Evolutionary conservation across 2,329 filamentous ascomycete genomes (phyloP).

Genomic region (Hypoxylon sp.): DNA sequence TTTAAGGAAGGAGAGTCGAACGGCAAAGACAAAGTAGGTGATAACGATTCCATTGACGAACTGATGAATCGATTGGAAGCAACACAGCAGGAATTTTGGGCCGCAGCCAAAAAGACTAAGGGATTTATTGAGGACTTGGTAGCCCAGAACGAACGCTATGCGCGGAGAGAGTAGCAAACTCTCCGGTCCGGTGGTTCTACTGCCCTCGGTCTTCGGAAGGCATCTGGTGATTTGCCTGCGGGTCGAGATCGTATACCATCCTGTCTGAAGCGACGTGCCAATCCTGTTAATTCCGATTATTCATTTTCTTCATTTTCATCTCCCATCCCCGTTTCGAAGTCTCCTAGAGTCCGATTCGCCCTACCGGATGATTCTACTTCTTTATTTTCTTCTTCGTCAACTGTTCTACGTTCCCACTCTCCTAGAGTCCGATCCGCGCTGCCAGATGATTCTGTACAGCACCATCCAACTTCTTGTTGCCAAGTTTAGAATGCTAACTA

Average conservation of each 20-base stretch:
- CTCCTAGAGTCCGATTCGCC: neutral
- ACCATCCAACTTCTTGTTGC: neutral
- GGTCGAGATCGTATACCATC: neutral
- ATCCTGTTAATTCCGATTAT: neutral
- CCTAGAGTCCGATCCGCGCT: neutral
- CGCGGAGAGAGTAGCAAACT: neutral
- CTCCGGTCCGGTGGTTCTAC: neutral
- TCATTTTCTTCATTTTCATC: neutral
- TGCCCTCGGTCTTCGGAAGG: neutral
- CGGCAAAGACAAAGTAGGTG: conserved; percentile 31
- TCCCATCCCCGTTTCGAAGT: neutral
- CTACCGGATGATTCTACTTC: neutral
- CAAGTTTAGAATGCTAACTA: conserved; percentile 13
- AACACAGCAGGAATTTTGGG: neutral
- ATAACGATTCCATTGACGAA: conserved; percentile 1
- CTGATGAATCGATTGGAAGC: neutral
- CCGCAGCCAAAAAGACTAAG: neutral
- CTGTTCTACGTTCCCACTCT: neutral
- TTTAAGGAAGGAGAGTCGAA: conserved; percentile 25
- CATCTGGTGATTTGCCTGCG: conserved; percentile 1
- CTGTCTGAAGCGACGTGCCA: neutral
- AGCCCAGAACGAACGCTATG: conserved; percentile 6
- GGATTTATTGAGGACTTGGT: neutral
- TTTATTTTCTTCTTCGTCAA: neutral
- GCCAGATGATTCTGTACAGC: neutral